Evolutionary conservation across 1,284 basidiomycete genomes (phyloP), one percentile per base, ranked within the genome.

Genomic region (Trichosporon sp.): DNA sequence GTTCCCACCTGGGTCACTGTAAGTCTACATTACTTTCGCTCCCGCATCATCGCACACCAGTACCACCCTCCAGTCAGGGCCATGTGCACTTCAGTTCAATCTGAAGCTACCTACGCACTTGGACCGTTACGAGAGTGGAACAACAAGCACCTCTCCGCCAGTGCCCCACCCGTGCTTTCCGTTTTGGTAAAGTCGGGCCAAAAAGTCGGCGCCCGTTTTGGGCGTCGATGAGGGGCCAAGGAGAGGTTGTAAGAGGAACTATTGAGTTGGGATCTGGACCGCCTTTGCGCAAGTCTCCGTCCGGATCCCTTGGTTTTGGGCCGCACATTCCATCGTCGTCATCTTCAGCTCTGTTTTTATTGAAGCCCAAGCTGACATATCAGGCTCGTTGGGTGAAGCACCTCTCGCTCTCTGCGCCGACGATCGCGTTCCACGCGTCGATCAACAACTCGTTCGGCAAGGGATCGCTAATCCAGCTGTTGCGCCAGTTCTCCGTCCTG

Each of bases 1-100:
- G 95, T 99, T 9, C 96, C 95, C 5, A 97, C 92, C 71, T 99
- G 96, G 96, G 95, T 97, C 52, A 97, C 95, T 31, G 95, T 96
- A 81, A 83, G 92, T 86, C 40, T 23, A 21, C 9, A 31, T 54
- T 25, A 19, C 21, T 29, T 16, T 29, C 4, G 7, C 16, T 54
- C 36, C 46, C 6, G 2, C 31, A 6, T 40, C 57, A n/a, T n/a
- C n/a, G n/a, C n/a, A n/a, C n/a, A n/a, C n/a, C 27, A 37, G 33
- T 34, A 23, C 59, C 82, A 83, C 81, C 80, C 81, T 82, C 81
- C 79, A 82, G 83, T 84, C 83, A 84, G 80, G 82, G 75, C 74
- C 74, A 73, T 70, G 69, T 74, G 77, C 74, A 69, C 71, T 69
- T 73, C 23, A 32, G 10, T 71, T 72, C 67, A 64, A 67, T 59